phyloP scores from a whole-genome alignment of 805 yeast genomes.

The Dipodascopsis tothii region DNA sequence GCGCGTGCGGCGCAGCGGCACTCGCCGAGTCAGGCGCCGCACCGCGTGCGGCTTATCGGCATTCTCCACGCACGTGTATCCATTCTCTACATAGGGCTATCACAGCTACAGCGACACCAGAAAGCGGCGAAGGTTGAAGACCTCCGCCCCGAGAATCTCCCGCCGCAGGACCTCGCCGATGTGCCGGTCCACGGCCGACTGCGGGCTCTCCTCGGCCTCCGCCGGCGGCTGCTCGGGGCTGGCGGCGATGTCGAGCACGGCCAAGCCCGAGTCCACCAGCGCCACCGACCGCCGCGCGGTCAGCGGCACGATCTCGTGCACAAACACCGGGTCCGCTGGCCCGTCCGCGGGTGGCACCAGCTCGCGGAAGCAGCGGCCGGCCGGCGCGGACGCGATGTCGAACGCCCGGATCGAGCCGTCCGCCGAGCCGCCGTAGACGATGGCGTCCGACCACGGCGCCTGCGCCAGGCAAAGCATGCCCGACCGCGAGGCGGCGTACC shows the following conservation, averaged over 20 bases:
- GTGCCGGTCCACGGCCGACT: slow-evolving; percentile 6
- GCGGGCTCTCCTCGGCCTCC: not conserved
- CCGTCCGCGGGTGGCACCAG: slow-evolving; percentile 8
- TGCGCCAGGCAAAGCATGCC: slow-evolving; percentile 11
- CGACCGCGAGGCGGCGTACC: slow-evolving; percentile 21
- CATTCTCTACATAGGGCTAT: too few species aligned
- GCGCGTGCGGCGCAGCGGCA: too few species aligned
- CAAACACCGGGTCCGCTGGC: not conserved
- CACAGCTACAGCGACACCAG: not conserved
- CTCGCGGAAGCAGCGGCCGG: slow-evolving; percentile 13
- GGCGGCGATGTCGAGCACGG: slow-evolving; percentile 7
- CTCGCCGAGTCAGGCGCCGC: too few species aligned
- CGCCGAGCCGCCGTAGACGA: slow-evolving; percentile 20
- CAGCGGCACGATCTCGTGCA: not conserved
- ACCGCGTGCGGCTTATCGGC: too few species aligned
- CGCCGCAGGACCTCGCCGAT: slow-evolving; percentile 12
- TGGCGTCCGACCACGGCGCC: slow-evolving; percentile 15
- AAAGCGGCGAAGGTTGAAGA: not conserved
- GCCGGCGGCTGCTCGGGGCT: not conserved
- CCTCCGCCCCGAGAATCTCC: slow-evolving; percentile 11
- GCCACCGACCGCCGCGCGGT: slow-evolving; percentile 2
- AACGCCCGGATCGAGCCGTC: slow-evolving; percentile 21
- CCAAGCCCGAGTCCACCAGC: slow-evolving; percentile 9
- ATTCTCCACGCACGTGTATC: too few species aligned
- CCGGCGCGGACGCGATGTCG: slow-evolving; percentile 6